phyloP scores from a whole-genome alignment of 768 basidiomycete genomes.

The Holtermanniella nyarrowii region DNA sequence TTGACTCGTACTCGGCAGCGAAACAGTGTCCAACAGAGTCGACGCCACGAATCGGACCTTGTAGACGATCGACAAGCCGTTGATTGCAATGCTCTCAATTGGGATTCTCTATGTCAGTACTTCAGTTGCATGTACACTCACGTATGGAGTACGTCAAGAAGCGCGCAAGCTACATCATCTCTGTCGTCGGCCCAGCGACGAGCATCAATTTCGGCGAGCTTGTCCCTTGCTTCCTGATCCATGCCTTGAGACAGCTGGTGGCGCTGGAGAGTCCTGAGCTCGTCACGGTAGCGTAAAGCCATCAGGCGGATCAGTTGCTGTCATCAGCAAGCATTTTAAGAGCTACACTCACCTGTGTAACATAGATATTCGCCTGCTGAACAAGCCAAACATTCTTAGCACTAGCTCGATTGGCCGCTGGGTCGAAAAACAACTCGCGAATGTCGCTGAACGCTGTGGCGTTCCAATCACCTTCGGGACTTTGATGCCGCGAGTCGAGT shows the following conservation, averaged over 20 bases:
- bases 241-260: not conserved
- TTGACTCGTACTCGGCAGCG: not conserved
- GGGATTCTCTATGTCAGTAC: not conserved
- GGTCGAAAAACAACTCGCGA: conserved; percentile 83
- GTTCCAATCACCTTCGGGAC: conserved; percentile 19
- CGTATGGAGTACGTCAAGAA: conserved; percentile 58
- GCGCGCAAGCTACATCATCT: conserved; percentile 75
- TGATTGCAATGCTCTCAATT: conserved; percentile 27
- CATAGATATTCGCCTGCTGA: conserved; percentile 84
- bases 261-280: conserved; percentile 59
- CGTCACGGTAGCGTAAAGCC: conserved; percentile 82
- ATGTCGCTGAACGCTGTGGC: conserved; percentile 65
- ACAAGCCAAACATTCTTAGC: conserved; percentile 83
- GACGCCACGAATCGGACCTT: conserved; percentile 92
- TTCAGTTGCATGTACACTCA: not conserved
- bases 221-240: not conserved
- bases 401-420: conserved; percentile 71
- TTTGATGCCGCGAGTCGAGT: conserved; percentile 17
- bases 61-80: conserved; percentile 49
- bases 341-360: conserved; percentile 60
- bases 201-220: not conserved
- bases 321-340: conserved; percentile 1
- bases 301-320: conserved; percentile 90
- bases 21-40: conserved; percentile 71
- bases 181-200: conserved; percentile 49